These are phyloP conservation scores for Agrocybe praecox DNA, from an alignment of 768 basidiomycete genomes.

Conservation along the genomic window DNA sequence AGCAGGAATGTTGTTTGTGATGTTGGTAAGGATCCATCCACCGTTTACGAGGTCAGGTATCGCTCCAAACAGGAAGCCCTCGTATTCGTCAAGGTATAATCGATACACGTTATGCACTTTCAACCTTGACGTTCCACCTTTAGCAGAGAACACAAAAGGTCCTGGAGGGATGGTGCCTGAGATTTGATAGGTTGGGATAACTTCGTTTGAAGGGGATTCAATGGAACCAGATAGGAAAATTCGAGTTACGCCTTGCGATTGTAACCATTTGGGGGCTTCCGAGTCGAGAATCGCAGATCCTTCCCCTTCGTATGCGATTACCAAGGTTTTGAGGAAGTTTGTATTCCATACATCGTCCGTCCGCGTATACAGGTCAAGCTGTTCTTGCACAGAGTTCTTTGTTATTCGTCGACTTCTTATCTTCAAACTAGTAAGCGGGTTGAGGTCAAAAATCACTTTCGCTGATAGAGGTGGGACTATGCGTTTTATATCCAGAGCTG, in stretches of 20 bases:
- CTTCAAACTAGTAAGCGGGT: conserved; percentile 28
- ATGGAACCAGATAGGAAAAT: conserved; percentile 25
- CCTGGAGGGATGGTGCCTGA: conserved; percentile 25
- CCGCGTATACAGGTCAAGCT: conserved; percentile 21
- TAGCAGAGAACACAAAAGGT: conserved; percentile 26
- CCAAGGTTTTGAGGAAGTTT: conserved; percentile 26
- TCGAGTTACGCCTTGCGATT: conserved; percentile 20
- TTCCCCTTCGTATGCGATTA: conserved; percentile 30
- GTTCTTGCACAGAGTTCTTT: conserved; percentile 25
- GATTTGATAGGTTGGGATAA: conserved; percentile 8
- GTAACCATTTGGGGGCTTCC: conserved; percentile 26
- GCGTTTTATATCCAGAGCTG: conserved; percentile 10
- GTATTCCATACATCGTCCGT: conserved; percentile 37
- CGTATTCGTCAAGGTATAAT: conserved; percentile 43
- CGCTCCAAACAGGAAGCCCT: conserved; percentile 44
- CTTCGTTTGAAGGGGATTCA: conserved; percentile 14
- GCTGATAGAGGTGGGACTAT: background rate
- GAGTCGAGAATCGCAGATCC: conserved; percentile 25
- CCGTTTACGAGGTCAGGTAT: conserved; percentile 35
- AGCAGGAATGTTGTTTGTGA: conserved; percentile 22
- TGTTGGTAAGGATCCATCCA: conserved; percentile 34
- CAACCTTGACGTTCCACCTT: conserved; percentile 2
- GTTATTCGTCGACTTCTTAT: conserved; percentile 26
- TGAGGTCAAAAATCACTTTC: conserved; percentile 5
- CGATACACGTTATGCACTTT: conserved; percentile 33